Evolutionary conservation across 2,329 filamentous ascomycete species (phyloP).

Genomic region (Sphaerulina musiva): DNA sequence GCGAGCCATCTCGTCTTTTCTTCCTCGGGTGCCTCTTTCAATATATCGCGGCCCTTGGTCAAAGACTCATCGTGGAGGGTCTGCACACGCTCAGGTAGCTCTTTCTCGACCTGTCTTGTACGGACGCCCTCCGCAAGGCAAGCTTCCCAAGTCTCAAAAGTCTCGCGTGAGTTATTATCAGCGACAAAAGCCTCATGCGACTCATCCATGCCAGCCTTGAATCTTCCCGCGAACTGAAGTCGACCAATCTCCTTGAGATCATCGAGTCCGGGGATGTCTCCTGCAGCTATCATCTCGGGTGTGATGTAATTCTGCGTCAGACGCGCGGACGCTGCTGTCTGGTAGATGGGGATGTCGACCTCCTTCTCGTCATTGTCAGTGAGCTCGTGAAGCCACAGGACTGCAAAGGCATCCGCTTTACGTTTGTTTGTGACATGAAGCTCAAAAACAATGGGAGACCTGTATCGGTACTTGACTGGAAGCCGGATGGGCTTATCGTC

Average conservation of each 20-base stretch:
- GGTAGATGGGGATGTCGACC: constrained; percentile 88
- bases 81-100: constrained; percentile 66
- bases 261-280: constrained; percentile 61
- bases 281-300: constrained; percentile 60
- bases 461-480: constrained; percentile 83
- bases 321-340: constrained; percentile 65
- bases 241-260: constrained; percentile 75
- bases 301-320: constrained; percentile 91
- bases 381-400: constrained; percentile 80
- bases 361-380: constrained; percentile 69
- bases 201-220: constrained; percentile 84
- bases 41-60: constrained; percentile 70
- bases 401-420: constrained; percentile 65
- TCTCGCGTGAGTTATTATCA: constrained; percentile 85
- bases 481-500: constrained; percentile 56
- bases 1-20: constrained; percentile 72
- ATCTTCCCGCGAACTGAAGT: constrained; percentile 69
- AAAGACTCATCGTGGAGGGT: constrained; percentile 76
- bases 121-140: constrained; percentile 84
- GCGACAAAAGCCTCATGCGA: constrained; percentile 76
- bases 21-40: constrained; percentile 64
- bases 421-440: constrained; percentile 66
- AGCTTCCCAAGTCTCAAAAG: constrained; percentile 89
- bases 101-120: constrained; percentile 59
- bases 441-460: constrained; percentile 83